Conservation (phyloP, 2,329 filamentous ascomycete species). For the Nakataea oryzae region DNA sequence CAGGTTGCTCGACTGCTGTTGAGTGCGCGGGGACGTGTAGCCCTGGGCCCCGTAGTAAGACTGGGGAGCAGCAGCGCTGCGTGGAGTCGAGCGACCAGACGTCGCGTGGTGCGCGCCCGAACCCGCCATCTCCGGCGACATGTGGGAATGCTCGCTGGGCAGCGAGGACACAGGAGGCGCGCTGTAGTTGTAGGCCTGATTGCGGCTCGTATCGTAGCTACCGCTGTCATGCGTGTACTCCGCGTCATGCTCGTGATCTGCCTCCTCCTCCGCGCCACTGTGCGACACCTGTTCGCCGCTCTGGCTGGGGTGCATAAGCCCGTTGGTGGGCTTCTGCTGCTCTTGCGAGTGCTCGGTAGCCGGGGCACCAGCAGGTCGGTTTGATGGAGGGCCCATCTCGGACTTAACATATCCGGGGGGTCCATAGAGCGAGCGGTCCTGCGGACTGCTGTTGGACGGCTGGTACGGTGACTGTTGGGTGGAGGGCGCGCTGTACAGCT, state of each 20-base stretch:
- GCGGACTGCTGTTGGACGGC: slow-evolving; percentile 46
- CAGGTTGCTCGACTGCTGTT: slow-evolving; percentile 61
- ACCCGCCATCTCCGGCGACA: slow-evolving; percentile 73
- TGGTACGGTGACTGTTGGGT: slow-evolving; percentile 64
- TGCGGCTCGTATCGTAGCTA: slow-evolving; percentile 62
- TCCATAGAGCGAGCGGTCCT: slow-evolving; percentile 53
- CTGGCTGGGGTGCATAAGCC: slow-evolving; percentile 48
- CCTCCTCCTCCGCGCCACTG: slow-evolving; percentile 50
- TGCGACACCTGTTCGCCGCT: slow-evolving; percentile 43
- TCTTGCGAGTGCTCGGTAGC: slow-evolving; percentile 43
- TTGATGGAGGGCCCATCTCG: slow-evolving; percentile 78
- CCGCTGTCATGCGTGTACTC: slow-evolving; percentile 83
- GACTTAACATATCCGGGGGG: slow-evolving; percentile 69
- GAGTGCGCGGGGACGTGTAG: slow-evolving; percentile 67
- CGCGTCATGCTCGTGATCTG: slow-evolving; percentile 58
- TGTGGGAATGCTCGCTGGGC: slow-evolving; percentile 61
- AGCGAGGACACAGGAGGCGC: slow-evolving; percentile 56
- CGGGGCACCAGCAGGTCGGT: slow-evolving; percentile 43
- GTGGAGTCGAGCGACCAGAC: slow-evolving; percentile 76
- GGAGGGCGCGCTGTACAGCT: slow-evolving; percentile 65
- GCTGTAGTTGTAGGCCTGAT: slow-evolving; percentile 64
- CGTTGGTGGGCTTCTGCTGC: slow-evolving; percentile 55
- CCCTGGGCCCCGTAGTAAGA: slow-evolving; percentile 63
- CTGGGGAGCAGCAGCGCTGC: slow-evolving; percentile 62
- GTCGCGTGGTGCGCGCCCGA: slow-evolving; percentile 70